Evolutionary conservation across 1,284 basidiomycete genomes (phyloP), one percentile per base, ranked within the genome.

Genomic region (Ceratobasidium sp.): DNA sequence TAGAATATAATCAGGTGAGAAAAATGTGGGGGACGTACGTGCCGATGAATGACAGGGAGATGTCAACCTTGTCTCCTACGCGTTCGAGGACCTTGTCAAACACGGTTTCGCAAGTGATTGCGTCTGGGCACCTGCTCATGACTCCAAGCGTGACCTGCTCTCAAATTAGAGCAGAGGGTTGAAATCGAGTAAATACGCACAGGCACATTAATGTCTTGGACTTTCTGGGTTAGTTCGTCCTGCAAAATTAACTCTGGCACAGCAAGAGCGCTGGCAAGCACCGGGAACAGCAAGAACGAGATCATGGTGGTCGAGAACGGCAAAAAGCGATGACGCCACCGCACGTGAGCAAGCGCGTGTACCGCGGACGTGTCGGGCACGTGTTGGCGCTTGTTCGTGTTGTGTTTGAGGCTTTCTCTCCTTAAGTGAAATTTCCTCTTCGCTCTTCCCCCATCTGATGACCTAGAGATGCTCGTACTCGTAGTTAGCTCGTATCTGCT

Each of bases 81-180:
- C 86, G 85, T 51, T 87, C 84, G 47, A 95, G 82, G 31, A 95
- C 94, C 71, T 88, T 84, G 81, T 94, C 89, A 83, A 96, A 94
- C 0, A 93, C 87, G 23, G 86, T 85, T 83, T 97, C 94, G 82
- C 94, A 96, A 20, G 91, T 81, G 31, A 94, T 82, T 5, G 92
- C 92, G 79, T 94, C 93, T 1, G 92, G 92, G 82, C 93, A 93
- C 60, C 87, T 88, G 80, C 91, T 92, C 92, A 93, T 94, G 53
- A 94, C 92, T 28, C 91, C 92, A 28, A 94, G 85, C 51, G 86
- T 81, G 13, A 87, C 83, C 71, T 74, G 17, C 3, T 23, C 33
- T 31, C n/a, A 56, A 26, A 56, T 58, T 35, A 73, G 68, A 49
- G n/a, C 71, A 13, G 33, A 31, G 31, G 39, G 61, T 17, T 63